phyloP scores from a whole-genome alignment of 176 grass and related monocot species.

The Juncus inflexus region DNA sequence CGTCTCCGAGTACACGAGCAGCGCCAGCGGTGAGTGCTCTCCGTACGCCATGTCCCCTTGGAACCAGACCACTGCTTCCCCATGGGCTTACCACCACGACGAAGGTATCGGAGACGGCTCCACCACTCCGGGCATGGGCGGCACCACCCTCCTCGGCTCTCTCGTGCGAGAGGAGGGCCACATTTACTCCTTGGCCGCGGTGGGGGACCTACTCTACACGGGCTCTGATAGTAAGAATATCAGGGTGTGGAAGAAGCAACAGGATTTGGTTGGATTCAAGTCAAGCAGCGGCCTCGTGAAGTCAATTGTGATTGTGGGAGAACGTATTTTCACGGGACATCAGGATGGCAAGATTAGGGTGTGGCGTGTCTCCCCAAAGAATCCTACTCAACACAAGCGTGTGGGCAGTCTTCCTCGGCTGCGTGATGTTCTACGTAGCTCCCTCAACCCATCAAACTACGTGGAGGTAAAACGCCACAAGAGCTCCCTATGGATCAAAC shows the following conservation, averaged over 20 bases:
- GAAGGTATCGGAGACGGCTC: constrained; percentile 17
- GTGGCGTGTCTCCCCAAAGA: constrained; percentile 81
- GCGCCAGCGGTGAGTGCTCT: constrained; percentile 82
- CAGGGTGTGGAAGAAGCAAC: constrained; percentile 91
- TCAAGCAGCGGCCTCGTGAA: constrained; percentile 91
- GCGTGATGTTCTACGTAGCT: constrained; percentile 72
- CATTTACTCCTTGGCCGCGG: constrained; percentile 84
- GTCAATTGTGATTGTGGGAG: constrained; percentile 78
- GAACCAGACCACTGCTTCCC: constrained; percentile 74
- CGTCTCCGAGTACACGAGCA: constrained; percentile 62
- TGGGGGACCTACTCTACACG: constrained; percentile 69
- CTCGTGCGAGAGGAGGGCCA: constrained; percentile 80
- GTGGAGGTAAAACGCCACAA: constrained; percentile 73
- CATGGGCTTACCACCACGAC: constrained; percentile 57
- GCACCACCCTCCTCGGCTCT: constrained; percentile 49
- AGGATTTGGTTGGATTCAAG: constrained; percentile 90
- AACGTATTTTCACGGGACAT: constrained; percentile 94
- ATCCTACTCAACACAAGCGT: constrained; percentile 66
- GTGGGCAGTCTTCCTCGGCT: constrained; percentile 81
- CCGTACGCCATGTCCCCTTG: constrained; percentile 95
- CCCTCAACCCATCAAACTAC: constrained; percentile 89
- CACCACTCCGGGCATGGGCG: constrained; percentile 15
- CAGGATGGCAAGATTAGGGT: constrained; percentile 96
- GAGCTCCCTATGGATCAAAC: constrained; percentile 79
- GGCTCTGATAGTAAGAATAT: constrained; percentile 99